Conservation (phyloP, 257 asterid species). For the Plectranthus barbatus region DNA sequence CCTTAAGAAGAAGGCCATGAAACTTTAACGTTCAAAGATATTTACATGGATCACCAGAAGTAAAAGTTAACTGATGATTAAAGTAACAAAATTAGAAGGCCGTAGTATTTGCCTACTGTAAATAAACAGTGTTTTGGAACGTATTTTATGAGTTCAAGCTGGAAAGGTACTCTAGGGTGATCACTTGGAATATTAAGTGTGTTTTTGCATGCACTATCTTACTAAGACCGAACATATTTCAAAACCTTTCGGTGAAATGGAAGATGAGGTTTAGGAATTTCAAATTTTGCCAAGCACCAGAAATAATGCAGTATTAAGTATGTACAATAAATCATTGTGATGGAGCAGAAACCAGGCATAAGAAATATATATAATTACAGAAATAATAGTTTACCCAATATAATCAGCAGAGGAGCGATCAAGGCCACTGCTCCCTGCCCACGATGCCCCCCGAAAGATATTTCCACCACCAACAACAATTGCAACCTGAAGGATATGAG, state of each 20-base stretch:
- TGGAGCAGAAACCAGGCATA: neutral
- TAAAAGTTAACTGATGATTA: too few relatives aligned
- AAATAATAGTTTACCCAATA: slow-evolving; percentile 55
- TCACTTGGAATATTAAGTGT: too few relatives aligned
- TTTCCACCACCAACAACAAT: slow-evolving; percentile 93
- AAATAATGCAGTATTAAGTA: neutral
- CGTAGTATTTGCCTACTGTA: too few relatives aligned
- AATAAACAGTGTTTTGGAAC: too few relatives aligned
- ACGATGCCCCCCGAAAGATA: slow-evolving; percentile 83
- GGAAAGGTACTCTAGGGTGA: too few relatives aligned
- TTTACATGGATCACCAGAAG: too few relatives aligned
- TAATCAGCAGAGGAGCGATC: slow-evolving; percentile 96
- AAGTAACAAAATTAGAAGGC: too few relatives aligned
- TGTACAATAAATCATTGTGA: neutral
- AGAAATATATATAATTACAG: neutral
- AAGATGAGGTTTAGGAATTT: neutral
- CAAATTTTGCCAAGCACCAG: neutral
- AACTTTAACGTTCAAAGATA: neutral
- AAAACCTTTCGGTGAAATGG: neutral
- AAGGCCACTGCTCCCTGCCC: slow-evolving; percentile 88
- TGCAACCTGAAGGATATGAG: slow-evolving; percentile 49
- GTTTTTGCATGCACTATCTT: too few relatives aligned
- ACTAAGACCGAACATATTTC: neutral
- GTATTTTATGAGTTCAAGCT: too few relatives aligned
- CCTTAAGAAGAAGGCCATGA: slow-evolving; percentile 33